Evolutionary conservation across 75 land plant genomes (phyloP).

Genomic region (Adiantum capillusveneris): DNA sequence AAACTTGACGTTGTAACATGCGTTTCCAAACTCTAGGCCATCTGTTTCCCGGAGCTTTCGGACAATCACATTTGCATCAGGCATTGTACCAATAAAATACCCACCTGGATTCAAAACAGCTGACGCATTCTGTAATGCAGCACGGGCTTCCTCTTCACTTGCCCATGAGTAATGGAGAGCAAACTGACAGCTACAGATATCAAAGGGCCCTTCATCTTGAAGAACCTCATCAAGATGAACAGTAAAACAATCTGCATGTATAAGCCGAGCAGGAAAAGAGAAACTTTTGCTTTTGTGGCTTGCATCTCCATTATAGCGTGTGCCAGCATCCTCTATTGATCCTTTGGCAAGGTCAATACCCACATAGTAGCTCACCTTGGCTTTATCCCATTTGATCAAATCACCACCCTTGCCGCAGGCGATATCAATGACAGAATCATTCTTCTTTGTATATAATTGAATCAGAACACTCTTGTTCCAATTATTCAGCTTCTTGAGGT

Average conservation of each 20-base stretch:
- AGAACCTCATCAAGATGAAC: constrained; percentile 48
- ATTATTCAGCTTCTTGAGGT: constrained; percentile 94
- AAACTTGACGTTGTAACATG: constrained; percentile 57
- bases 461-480: constrained; percentile 95
- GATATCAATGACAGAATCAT: constrained; percentile 83
- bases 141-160: constrained; percentile 76
- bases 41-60: constrained; percentile 79
- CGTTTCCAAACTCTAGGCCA: constrained; percentile 72
- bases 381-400: constrained; percentile 95
- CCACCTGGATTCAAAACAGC: constrained; percentile 88
- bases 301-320: constrained; percentile 87
- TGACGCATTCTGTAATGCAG: constrained; percentile 74
- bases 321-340: constrained; percentile 88
- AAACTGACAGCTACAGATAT: constrained; percentile 96
- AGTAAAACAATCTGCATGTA: constrained; percentile 88
- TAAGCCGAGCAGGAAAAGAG: constrained; percentile 76
- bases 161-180: constrained; percentile 98
- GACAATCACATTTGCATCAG: constrained; percentile 96
- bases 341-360: constrained; percentile 95
- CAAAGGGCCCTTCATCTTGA: constrained; percentile 72
- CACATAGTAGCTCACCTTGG: constrained; percentile 82
- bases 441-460: constrained; percentile 56
- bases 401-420: constrained; percentile 99
- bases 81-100: constrained; percentile 86
- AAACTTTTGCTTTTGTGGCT: constrained; percentile 58